phyloP scores from a whole-genome alignment of 129 eudicot species.

The Gnaphalium uliginosum region DNA sequence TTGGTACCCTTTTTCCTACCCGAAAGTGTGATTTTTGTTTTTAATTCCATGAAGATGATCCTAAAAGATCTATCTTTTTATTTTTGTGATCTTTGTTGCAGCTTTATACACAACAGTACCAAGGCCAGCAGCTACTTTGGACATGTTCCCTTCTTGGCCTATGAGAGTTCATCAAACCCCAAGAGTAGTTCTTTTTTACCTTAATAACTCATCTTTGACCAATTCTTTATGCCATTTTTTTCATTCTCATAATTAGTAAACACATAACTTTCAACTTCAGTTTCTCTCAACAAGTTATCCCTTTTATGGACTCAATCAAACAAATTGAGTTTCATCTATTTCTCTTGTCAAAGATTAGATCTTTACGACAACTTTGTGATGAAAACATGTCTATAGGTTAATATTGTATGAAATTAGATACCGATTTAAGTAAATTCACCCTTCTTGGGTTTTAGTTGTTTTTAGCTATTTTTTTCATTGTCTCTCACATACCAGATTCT shows the following conservation, averaged over 20 bases:
- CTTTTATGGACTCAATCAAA: slow-evolving; percentile 33
- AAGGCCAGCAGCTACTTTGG: slow-evolving; percentile 93
- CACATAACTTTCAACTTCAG: slow-evolving; percentile 31
- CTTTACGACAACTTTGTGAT: slow-evolving; percentile 20
- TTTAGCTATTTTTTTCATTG: background rate
- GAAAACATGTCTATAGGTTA: slow-evolving; percentile 5
- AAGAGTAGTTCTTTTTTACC: slow-evolving; percentile 48
- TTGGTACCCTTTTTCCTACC: slow-evolving; percentile 39
- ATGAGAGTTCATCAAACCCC: slow-evolving; percentile 79
- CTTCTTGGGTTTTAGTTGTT: background rate
- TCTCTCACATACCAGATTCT: no score
- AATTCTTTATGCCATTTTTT: slow-evolving; percentile 25
- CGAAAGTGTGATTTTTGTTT: slow-evolving; percentile 24
- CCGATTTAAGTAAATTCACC: background rate
- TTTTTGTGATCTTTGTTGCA: slow-evolving; percentile 63
- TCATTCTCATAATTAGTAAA: slow-evolving; percentile 29
- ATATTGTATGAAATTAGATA: background rate
- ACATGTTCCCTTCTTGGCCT: slow-evolving; percentile 99
- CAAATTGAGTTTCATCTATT: slow-evolving; percentile 3
- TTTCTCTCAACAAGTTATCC: slow-evolving; percentile 29
- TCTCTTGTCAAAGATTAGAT: slow-evolving; percentile 22
- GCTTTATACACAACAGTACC: slow-evolving; percentile 65
- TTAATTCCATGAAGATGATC: slow-evolving; percentile 32
- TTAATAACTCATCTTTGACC: slow-evolving; percentile 39
- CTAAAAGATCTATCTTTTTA: slow-evolving; percentile 41